phyloP scores from a whole-genome alignment of 2,329 filamentous ascomycete genomes.

The Helotiales sp. region DNA sequence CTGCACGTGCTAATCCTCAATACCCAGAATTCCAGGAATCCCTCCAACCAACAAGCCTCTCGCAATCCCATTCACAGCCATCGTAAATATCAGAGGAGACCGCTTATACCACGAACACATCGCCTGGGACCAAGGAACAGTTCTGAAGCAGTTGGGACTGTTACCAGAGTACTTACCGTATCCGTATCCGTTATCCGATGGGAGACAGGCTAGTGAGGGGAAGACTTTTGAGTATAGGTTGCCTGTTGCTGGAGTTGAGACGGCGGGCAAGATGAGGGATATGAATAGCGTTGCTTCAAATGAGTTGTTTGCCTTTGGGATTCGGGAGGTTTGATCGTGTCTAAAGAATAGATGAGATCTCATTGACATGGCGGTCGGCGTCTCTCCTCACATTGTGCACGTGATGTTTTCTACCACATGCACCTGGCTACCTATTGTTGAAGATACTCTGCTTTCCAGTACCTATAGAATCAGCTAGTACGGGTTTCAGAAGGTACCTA shows the following conservation, averaged over 20 bases:
- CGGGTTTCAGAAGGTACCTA: too few species aligned
- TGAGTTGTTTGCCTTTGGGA: slow-evolving; percentile 42
- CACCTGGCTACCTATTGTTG: too few species aligned
- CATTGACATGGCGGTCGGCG: not conserved
- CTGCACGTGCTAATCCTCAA: not conserved
- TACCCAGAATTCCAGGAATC: slow-evolving; percentile 5
- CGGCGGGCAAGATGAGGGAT: slow-evolving; percentile 47
- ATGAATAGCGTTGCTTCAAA: slow-evolving; percentile 55
- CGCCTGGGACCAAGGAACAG: slow-evolving; percentile 66
- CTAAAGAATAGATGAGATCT: not conserved
- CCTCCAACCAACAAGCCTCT: slow-evolving; percentile 51
- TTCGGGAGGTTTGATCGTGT: slow-evolving; percentile 22
- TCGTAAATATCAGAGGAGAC: slow-evolving; percentile 68
- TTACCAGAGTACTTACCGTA: slow-evolving; percentile 39
- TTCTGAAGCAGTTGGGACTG: slow-evolving; percentile 60
- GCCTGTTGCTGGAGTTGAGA: slow-evolving; percentile 58
- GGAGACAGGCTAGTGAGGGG: not conserved
- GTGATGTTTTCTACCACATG: too few species aligned
- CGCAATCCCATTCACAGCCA: slow-evolving; percentile 59
- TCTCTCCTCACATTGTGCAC: not conserved
- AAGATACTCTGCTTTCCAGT: too few species aligned
- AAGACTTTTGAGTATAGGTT: slow-evolving; percentile 53
- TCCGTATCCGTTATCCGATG: slow-evolving; percentile 47
- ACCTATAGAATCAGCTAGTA: too few species aligned
- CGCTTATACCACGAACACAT: slow-evolving; percentile 71